Base-by-base conservation (phyloP, 2,329 filamentous ascomycete species). In the Fusarium sp. region DNA sequence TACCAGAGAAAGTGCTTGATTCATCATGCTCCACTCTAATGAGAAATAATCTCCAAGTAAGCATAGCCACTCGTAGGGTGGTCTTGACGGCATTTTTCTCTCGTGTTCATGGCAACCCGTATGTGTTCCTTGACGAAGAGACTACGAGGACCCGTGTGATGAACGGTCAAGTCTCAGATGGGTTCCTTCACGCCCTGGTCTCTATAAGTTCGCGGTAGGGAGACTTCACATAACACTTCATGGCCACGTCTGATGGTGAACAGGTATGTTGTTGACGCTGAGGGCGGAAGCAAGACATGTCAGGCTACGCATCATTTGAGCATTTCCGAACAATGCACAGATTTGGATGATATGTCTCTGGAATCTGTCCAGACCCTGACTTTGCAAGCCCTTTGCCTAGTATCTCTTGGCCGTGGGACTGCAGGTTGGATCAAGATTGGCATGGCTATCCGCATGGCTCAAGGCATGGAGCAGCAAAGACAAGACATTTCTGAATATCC, bases 391-490 rank as follows among this genome's bases (percentile, higher is more conserved):
- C n/a, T 71, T 6, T 69, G 66, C 22, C 38, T 63, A 1, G 11
- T 65, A 14, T 60, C 29, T 4, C 24, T 71, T 12, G 69, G 69
- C 3, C 62, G 55, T 7, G 66, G 69, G 10, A 20, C 62, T 14
- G 58, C 55, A 20, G 69, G 62, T 12, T 71, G 69, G 69, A 69
- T 71, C 53, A 71, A 69, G 24, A 35, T 71, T 12, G 69, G 69
- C 22, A 31, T 53, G 8, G 69, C 69, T 6, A 69, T 71, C 12
- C 69, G 69, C 10, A 69, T 71, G 49, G 59, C 49, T 9, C 69
- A 71, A 40, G 66, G 69, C 8, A 69, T 66, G 20, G 66, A 71
- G 27, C 20, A 66, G 44, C 66, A 69, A n/a, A 63, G 35, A 24
- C 66, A 63, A 33, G 16, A 40, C 10, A 9, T 44, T 12, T 46